These are phyloP conservation scores for Adansonia rubrostipa DNA, from an alignment of 441 rosid species.

Conservation along the genomic window DNA sequence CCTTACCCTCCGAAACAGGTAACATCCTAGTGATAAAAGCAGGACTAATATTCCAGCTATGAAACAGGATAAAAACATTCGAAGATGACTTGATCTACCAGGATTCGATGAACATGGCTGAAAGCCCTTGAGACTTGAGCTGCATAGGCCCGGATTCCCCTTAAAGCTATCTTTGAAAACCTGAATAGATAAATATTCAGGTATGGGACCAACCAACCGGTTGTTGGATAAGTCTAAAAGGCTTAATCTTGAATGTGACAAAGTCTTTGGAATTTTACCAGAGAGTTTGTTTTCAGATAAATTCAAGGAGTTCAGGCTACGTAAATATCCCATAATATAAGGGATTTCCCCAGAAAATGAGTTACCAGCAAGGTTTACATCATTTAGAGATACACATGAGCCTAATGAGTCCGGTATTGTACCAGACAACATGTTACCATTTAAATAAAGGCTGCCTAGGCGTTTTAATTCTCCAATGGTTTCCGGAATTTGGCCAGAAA, in stretches of 20 bases:
- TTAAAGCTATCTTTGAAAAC: constrained; percentile 45
- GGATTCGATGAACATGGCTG: constrained; percentile 41
- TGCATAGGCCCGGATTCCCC: constrained; percentile 58
- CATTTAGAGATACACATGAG: constrained; percentile 43
- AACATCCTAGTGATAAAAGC: constrained; percentile 36
- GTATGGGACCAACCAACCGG: constrained; percentile 52
- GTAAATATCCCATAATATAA: constrained; percentile 41
- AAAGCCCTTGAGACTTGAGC: constrained; percentile 39
- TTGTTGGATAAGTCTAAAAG: constrained; percentile 66
- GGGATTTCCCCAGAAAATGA: constrained; percentile 59
- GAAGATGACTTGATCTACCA: constrained; percentile 29
- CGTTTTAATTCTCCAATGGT: constrained; percentile 50
- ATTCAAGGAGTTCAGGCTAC: constrained; percentile 52
- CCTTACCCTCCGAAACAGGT: constrained; percentile 38
- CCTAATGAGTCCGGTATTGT: constrained; percentile 52
- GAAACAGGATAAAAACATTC: constrained; percentile 38
- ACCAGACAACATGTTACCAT: constrained; percentile 49
- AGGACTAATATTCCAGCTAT: constrained; percentile 36
- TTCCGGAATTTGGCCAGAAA: constrained; percentile 49
- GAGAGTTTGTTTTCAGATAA: constrained; percentile 57
- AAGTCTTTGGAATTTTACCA: constrained; percentile 51
- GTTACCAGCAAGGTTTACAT: constrained; percentile 52
- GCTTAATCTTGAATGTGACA: constrained; percentile 52
- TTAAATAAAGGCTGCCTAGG: constrained; percentile 44
- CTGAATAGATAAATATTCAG: constrained; percentile 40